Evolutionary conservation across 2,329 filamentous ascomycete genomes (phyloP).

Genomic region (Thelonectria rubi): DNA sequence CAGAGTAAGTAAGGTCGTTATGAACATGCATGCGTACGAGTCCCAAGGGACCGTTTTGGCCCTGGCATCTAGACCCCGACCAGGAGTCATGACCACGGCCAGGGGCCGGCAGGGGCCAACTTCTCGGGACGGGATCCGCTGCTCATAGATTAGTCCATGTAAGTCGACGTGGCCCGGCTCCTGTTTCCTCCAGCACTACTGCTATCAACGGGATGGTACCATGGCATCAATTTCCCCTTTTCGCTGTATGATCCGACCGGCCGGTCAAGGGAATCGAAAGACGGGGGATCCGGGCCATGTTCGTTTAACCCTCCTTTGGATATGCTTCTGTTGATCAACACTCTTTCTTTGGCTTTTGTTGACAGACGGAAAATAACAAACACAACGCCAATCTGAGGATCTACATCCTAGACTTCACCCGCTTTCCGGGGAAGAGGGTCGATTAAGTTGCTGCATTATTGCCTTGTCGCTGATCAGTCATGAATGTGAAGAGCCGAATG

Average conservation of each 20-base stretch:
- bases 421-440: conserved; percentile 19
- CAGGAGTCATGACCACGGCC: background rate
- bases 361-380: conserved; percentile 22
- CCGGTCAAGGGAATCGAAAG: conserved; percentile 8
- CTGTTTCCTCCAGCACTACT: conserved; percentile 1
- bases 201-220: background rate
- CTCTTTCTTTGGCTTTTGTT: background rate
- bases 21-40: background rate
- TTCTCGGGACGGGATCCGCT: conserved; percentile 17
- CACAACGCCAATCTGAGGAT: conserved; percentile 24
- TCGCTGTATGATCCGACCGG: conserved; percentile 5
- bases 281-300: conserved; percentile 13
- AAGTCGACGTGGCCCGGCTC: conserved; percentile 5
- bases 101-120: background rate
- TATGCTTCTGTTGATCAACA: conserved; percentile 8
- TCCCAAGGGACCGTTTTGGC: conserved; percentile 6
- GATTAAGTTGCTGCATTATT: conserved; percentile 2
- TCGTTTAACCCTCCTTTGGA: conserved; percentile 2
- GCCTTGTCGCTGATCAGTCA: background rate
- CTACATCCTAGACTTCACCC: conserved; percentile 19
- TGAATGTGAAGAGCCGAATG: background rate
- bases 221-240: conserved; percentile 13
- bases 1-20: background rate
- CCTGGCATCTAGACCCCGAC: conserved; percentile 1
- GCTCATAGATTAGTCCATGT: conserved; percentile 10